Evolutionary conservation across 148 eudicot species (phyloP).

Genomic region (Cornus kousa): DNA sequence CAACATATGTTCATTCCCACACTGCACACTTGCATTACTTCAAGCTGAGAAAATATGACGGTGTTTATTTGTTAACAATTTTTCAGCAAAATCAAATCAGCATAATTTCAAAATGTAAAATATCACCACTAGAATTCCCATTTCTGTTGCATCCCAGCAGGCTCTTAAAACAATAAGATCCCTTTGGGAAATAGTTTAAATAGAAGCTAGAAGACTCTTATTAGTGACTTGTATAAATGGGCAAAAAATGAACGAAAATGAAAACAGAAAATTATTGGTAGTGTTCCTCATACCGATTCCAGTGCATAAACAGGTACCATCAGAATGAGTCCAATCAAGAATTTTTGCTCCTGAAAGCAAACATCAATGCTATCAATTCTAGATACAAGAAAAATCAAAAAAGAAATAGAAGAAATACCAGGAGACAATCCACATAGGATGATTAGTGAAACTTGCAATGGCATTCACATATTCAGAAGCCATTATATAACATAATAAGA

Average conservation of each 20-base stretch:
- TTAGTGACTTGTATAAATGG: not conserved
- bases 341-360: constrained; percentile 92
- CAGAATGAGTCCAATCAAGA: constrained; percentile 85
- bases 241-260: not conserved
- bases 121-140: not conserved
- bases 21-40: not conserved
- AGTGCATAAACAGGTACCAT: constrained; percentile 99
- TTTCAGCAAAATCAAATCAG: too few relatives aligned
- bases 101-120: not conserved
- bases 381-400: not conserved
- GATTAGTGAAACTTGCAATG: not conserved
- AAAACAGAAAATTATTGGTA: not conserved
- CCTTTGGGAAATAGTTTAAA: not conserved
- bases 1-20: not conserved
- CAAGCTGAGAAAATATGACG: not conserved
- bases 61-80: not conserved
- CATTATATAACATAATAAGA: not conserved
- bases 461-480: not conserved
- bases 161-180: not conserved
- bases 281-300: constrained; percentile 71
- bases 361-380: constrained; percentile 20
- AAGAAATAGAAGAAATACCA: not conserved
- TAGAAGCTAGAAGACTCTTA: not conserved
- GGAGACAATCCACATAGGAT: not conserved
- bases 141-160: not conserved